Percentiles rank a stretch among this genome's conserved stretches.
Conservation (phyloP, 176 grass and related monocot species). For the Eremochloa ophiuroides region DNA sequence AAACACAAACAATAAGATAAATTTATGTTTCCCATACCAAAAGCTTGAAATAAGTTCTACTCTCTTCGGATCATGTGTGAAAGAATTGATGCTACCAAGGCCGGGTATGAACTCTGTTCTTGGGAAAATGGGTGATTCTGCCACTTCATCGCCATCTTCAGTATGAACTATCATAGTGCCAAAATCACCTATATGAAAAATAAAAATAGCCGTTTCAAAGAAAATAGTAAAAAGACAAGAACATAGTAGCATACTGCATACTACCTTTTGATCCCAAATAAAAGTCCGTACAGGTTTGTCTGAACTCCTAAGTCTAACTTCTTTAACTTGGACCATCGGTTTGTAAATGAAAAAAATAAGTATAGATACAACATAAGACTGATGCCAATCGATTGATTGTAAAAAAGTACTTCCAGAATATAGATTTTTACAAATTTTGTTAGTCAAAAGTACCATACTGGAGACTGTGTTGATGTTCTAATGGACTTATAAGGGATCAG, state of each 20-base stretch:
- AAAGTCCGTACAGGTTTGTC: background rate
- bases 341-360: background rate
- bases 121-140: conserved; percentile 57
- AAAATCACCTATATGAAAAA: conserved; percentile 57
- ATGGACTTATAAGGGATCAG: background rate
- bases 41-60: conserved; percentile 47
- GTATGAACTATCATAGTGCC: conserved; percentile 79
- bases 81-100: conserved; percentile 90
- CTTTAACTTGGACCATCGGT: background rate
- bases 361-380: background rate
- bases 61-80: conserved; percentile 82
- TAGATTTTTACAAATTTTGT: background rate
- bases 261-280: background rate
- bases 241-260: background rate
- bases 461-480: background rate
- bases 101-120: conserved; percentile 87
- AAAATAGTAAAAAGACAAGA: background rate
- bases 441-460: background rate
- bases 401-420: background rate
- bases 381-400: background rate
- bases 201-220: background rate
- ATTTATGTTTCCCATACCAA: conserved; percentile 51
- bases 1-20: background rate
- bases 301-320: background rate
- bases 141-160: conserved; percentile 60